Base-by-base conservation (phyloP, 257 asterid genomes). In the Scutellaria galericulata region DNA sequence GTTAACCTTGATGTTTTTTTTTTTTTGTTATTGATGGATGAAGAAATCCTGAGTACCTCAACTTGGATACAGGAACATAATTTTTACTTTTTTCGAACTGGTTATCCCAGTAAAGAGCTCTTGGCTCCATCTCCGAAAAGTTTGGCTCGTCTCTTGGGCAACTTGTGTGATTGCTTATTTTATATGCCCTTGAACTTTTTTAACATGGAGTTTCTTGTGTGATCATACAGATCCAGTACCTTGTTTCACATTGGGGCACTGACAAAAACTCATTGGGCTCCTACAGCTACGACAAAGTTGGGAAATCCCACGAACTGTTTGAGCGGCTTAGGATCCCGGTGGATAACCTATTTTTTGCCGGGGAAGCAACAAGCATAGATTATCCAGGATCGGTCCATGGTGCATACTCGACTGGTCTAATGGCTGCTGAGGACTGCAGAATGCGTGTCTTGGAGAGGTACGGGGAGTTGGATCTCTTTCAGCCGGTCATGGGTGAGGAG, bases 351-450 rank as follows among this genome's bases (percentile, higher is more conserved):
- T 92, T 92, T 75, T 92, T 92, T 60, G 96, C 98, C 0, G 96
- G 75, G 52, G 96, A 91, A 66, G 96, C 97, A 6, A 89, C 95
- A 1, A 89, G 97, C 71, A 64, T 66, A 0, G 90, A 86, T 40
- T 89, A 85, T 77, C 93, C 95, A n/a, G 98, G 98, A 42, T 90
- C 96, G 0, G 95, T 93, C 35, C 98, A 89, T 27, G 97, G 98
- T 9, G 98, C 98, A 5, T 93, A 87, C 75, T 85, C 96, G 18
- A 89, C 98, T 0, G 97, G 97, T 12, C 59, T 87, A 69, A 83
- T 87, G 96, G 96, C 98, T 24, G 97, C 97, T 11, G 95, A 93
- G 80, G 95, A 83, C 74, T 93, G 97, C 84, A 82, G 88, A 78
- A 93, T 93, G 98, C 93, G 92, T 5, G 95, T 93, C 11, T 74